Base-by-base conservation (phyloP, 192 early-diverging fungal genomes). In the Dissophora globulifera region DNA sequence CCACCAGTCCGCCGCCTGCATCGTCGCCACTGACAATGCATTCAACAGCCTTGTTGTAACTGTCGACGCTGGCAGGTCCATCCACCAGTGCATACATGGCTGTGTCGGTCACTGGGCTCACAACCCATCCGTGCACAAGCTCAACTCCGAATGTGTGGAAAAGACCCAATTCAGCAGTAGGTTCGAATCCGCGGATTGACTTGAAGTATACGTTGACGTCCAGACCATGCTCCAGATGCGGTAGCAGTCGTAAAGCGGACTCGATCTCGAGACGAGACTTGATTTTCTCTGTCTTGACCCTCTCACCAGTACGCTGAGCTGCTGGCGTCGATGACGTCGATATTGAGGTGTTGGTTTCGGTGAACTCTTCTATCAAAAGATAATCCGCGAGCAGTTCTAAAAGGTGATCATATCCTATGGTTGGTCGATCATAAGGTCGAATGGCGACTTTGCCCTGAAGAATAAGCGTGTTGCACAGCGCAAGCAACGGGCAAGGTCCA, bases 91-190 rank as follows among this genome's bases (percentile, higher is more conserved):
- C 62, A 7, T 68, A 72, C 52, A 87, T 87, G 5, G 91, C 82
- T 12, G 79, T 76, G 15, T 74, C 59, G 48, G 89, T 90, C 55
- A 82, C 63, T 0, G 88, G 85, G 51, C 92, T 92, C 22, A 87
- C 89, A 20, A 93, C 86, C 96, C 96, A 98, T 17, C 96, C 96
- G 79, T 97, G 96, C 42, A 93, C 92, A 9, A 97, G 69, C 19
- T 86, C 82, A 3, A 97, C 91, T 29, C 84, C 64, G 62, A 96
- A 95, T 9, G 90, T 82, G 56, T 90, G 86, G 78, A 97, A 97
- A 31, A 96, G 74, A 0, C 75, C 82, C 22, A 84, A 71, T 56
- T 86, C 86, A 31, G 78, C 85, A 22, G 87, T 91, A 2, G 83
- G 67, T 66, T 94, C 94, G 79, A 98, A 96, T 11, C 83, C 90